phyloP scores from a whole-genome alignment of 2,329 filamentous ascomycete species.

The Aspergillus ustus region DNA sequence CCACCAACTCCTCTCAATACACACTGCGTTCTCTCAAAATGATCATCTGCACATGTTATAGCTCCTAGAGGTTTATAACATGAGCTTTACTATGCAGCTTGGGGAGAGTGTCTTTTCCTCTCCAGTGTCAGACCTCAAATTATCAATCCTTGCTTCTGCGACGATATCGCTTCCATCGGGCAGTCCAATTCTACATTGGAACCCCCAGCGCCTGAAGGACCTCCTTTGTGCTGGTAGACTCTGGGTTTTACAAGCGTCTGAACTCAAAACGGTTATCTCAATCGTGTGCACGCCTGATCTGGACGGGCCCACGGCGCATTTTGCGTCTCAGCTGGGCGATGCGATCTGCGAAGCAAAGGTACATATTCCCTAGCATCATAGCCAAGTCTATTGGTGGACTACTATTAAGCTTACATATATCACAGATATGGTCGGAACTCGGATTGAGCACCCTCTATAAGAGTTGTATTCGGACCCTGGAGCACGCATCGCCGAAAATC shows the following conservation, averaged over 20 bases:
- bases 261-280: constrained; percentile 33
- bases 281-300: constrained; percentile 21
- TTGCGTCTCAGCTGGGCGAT: constrained; percentile 27
- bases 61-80: constrained; percentile 14
- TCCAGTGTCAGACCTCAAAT: constrained; percentile 20
- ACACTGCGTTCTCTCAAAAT: neutral
- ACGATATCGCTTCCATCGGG: constrained; percentile 15
- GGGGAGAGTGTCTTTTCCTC: constrained; percentile 23
- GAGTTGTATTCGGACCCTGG: constrained; percentile 15
- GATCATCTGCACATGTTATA: neutral
- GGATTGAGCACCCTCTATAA: constrained; percentile 31
- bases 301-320: constrained; percentile 3
- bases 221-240: constrained; percentile 16
- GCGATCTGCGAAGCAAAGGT: constrained; percentile 34
- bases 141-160: constrained; percentile 28
- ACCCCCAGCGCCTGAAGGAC: constrained; percentile 9
- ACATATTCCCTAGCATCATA: neutral
- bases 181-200: neutral
- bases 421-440: constrained; percentile 39
- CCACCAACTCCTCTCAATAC: neutral
- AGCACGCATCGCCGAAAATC: constrained; percentile 14
- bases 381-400: neutral
- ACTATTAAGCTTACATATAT: neutral
- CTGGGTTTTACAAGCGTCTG: constrained; percentile 37
- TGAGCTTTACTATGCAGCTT: constrained; percentile 31